Conservation (phyloP, 345 rosid genomes). For the Xanthoceras sorbifolium region DNA sequence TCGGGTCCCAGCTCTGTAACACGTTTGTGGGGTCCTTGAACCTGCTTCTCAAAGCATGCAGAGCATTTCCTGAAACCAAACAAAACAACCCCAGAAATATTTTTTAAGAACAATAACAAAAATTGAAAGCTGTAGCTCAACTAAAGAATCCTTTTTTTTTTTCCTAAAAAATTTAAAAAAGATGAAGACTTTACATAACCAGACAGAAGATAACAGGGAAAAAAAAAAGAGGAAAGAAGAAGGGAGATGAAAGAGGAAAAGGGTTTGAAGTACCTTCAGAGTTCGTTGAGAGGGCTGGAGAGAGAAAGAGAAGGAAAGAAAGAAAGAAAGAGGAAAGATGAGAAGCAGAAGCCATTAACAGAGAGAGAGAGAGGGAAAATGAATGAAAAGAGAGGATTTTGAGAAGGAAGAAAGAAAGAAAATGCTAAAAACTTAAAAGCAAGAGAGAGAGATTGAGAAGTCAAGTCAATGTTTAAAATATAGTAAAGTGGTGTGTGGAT, state of each 20-base stretch:
- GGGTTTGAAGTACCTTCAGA: constrained; percentile 50
- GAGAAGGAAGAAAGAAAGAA: background rate
- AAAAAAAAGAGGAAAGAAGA: background rate
- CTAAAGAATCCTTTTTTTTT: background rate
- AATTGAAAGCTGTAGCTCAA: background rate
- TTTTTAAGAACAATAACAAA: constrained; percentile 5
- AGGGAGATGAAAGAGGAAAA: constrained; percentile 7
- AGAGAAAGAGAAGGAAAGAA: constrained; percentile 29
- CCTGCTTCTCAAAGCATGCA: constrained; percentile 62
- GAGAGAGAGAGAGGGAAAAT: constrained; percentile 1
- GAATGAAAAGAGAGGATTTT: background rate
- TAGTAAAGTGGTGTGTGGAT: background rate
- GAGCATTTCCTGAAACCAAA: constrained; percentile 61
- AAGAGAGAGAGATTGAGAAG: background rate
- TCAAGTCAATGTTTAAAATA: background rate
- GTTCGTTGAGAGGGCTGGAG: constrained; percentile 51
- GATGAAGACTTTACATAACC: background rate
- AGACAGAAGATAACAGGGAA: background rate
- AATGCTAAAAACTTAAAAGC: background rate
- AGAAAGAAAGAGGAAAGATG: constrained; percentile 19
- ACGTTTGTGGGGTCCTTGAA: constrained; percentile 71
- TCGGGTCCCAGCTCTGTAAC: constrained; percentile 88
- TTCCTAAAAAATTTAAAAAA: background rate
- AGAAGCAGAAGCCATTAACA: constrained; percentile 32
- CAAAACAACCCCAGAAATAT: background rate